Conservation (phyloP, 2,329 filamentous ascomycete genomes). For the Fusarium temperatum region DNA sequence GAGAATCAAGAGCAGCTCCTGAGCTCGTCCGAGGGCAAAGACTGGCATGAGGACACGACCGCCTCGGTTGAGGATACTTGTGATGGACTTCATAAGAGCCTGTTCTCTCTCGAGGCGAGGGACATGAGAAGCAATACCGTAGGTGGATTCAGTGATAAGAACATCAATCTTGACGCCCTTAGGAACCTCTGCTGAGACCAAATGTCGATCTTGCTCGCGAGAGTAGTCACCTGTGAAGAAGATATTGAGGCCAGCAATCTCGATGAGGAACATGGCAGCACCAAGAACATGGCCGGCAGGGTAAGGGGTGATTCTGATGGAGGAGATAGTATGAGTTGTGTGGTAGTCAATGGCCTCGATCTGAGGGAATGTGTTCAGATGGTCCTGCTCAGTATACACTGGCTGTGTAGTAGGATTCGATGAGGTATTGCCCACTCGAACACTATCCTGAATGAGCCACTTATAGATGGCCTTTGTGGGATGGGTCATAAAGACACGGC, state of each 20-base stretch:
- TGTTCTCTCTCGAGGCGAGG: constrained; percentile 91
- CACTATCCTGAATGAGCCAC: constrained; percentile 97
- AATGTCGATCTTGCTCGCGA: constrained; percentile 91
- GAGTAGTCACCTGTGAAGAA: constrained; percentile 99
- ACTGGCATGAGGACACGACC: constrained; percentile 94
- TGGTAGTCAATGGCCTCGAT: constrained; percentile 99
- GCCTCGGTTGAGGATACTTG: constrained; percentile 87
- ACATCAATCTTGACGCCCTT: constrained; percentile 92
- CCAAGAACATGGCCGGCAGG: constrained; percentile 98
- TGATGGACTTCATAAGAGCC: constrained; percentile 94
- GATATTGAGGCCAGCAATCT: constrained; percentile 95
- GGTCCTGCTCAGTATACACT: constrained; percentile 95
- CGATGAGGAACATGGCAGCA: constrained; percentile 97
- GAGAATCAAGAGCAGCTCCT: constrained; percentile 91
- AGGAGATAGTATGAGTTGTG: constrained; percentile 96
- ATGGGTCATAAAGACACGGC: constrained; percentile 98
- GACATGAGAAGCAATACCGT: constrained; percentile 93
- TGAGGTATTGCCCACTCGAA: constrained; percentile 82
- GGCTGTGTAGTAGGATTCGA: constrained; percentile 73
- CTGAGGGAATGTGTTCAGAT: constrained; percentile 89
- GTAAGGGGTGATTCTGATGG: constrained; percentile 95
- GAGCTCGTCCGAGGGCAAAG: constrained; percentile 91
- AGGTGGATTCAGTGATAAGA: constrained; percentile 96
- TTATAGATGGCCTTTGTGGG: constrained; percentile 99
- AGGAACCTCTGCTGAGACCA: constrained; percentile 92